phyloP scores from a whole-genome alignment of 2,329 filamentous ascomycete species.

The Onygenales sp. region DNA sequence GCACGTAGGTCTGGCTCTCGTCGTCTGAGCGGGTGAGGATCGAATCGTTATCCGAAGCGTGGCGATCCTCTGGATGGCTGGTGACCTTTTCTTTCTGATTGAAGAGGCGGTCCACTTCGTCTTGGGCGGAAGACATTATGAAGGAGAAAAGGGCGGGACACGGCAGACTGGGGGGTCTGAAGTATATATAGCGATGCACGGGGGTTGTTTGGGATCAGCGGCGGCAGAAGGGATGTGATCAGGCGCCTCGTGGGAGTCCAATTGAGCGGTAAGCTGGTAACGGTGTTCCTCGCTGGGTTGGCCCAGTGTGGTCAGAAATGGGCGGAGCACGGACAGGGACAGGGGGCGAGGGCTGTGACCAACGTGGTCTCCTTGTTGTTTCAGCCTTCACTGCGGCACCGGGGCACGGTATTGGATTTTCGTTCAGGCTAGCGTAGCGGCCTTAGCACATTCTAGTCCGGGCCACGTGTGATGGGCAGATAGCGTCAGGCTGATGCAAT shows the following conservation, averaged over 20 bases:
- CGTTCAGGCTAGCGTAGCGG: background rate
- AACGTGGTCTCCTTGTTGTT: background rate
- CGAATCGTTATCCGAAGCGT: slow-evolving; percentile 14
- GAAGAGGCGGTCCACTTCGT: slow-evolving; percentile 38
- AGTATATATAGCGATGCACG: background rate
- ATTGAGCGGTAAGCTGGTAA: background rate
- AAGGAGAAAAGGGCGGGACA: background rate
- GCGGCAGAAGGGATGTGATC: background rate
- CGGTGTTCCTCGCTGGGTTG: background rate
- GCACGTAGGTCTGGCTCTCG: slow-evolving; percentile 13
- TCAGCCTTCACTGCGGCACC: slow-evolving; percentile 1
- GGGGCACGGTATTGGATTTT: background rate
- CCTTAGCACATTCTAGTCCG: background rate
- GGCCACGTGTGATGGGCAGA: background rate
- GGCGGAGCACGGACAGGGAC: background rate
- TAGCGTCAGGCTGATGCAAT: too few relatives aligned
- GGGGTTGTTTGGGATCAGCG: background rate
- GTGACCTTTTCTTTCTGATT: slow-evolving; percentile 25
- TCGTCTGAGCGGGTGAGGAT: slow-evolving; percentile 19
- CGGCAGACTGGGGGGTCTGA: background rate
- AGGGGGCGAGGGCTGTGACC: background rate
- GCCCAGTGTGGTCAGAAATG: background rate
- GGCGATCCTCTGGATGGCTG: slow-evolving; percentile 35
- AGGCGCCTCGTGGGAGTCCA: background rate
- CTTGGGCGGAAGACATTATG: slow-evolving; percentile 26